Base-by-base conservation (phyloP, 176 grass and related monocot species). In the Oryza rufipogon region DNA sequence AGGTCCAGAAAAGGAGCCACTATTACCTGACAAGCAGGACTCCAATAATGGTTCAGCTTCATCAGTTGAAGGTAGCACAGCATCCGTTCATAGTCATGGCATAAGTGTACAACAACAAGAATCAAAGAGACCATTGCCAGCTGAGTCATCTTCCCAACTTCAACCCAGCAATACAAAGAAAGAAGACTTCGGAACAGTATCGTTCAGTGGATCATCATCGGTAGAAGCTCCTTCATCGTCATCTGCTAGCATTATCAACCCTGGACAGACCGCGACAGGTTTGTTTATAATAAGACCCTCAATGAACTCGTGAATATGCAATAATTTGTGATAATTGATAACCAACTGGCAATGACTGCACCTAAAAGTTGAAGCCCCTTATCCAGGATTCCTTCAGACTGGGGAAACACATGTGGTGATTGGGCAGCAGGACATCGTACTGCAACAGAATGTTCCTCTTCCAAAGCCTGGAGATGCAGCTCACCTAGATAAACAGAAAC, bases 1-100 rank as follows among this genome's bases (percentile, higher is more conserved):
- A 90, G 83, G 58, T 82, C 6, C 78, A 48, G 11, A 32, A 19
- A 77, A 81, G 45, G n/a, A 60, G 5, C 83, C 83, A 39, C 20
- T 82, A 17, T n/a, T 86, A 67, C 54, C 34, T 45, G 71, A 1
- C 42, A 14, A 23, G 64, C 71, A 42, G 42, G 77, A 19, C 26
- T 54, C 67, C 4, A 6, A 15, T 42, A 19, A 19, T 56, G 4
- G 52, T 56, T 5, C n/a, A 77, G 11, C 20, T 25, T n/a, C 56
- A 26, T 23, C 34, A 23, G 68, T 52, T 38, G 45, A 36, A 47
- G 38, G 25, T 30, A 81, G 25, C 52, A 2, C 70, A 23, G 17
- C 65, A 67, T 66, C 45, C 66, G 36, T 15, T 1, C 34, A 83
- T 54, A 73, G 44, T 58, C 33, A 73, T 66, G 44, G 30, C 58